These are phyloP conservation scores for Nemania sp. DNA, from an alignment of 2,329 filamentous ascomycete genomes.

Conservation along the genomic window DNA sequence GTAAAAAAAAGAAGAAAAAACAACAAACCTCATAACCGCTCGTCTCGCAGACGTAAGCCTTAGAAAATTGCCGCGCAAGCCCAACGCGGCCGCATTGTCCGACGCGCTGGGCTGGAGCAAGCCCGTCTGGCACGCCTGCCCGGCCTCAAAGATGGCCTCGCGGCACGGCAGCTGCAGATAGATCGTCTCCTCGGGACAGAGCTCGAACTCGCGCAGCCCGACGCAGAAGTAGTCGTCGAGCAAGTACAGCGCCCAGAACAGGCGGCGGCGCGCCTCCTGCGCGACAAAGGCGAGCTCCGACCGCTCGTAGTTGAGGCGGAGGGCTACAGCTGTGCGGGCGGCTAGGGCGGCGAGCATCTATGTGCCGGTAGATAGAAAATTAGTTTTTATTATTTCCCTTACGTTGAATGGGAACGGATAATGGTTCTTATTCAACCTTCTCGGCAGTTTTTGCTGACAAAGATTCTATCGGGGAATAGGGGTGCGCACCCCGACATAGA, in stretches of 20 bases:
- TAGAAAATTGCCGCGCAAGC: conserved; percentile 33
- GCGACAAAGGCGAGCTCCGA: conserved; percentile 40
- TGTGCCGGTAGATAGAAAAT: neutral
- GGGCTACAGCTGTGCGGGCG: conserved; percentile 42
- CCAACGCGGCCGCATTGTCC: conserved; percentile 25
- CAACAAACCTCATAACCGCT: conserved; percentile 36
- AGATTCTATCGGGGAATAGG: too few relatives aligned
- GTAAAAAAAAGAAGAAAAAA: neutral
- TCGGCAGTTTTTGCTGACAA: too few relatives aligned
- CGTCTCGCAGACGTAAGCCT: conserved; percentile 35
- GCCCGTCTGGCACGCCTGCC: conserved; percentile 30
- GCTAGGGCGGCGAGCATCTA: conserved; percentile 43
- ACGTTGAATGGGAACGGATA: too few relatives aligned
- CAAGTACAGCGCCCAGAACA: conserved; percentile 47
- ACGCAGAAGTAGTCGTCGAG: conserved; percentile 47
- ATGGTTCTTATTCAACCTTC: too few relatives aligned
- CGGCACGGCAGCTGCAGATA: conserved; percentile 44
- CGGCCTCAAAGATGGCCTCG: conserved; percentile 40
- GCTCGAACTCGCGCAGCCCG: conserved; percentile 46
- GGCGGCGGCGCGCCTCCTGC: conserved; percentile 44
- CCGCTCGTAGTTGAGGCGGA: conserved; percentile 47
- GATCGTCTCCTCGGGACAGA: conserved; percentile 45
- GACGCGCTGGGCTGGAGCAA: conserved; percentile 27
- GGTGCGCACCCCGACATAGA: neutral
- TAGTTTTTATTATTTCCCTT: too few relatives aligned